Percentiles rank a stretch among this genome's conserved stretches.
phyloP scores from a whole-genome alignment of 768 basidiomycete species.

The Collybiopsis luxurians region DNA sequence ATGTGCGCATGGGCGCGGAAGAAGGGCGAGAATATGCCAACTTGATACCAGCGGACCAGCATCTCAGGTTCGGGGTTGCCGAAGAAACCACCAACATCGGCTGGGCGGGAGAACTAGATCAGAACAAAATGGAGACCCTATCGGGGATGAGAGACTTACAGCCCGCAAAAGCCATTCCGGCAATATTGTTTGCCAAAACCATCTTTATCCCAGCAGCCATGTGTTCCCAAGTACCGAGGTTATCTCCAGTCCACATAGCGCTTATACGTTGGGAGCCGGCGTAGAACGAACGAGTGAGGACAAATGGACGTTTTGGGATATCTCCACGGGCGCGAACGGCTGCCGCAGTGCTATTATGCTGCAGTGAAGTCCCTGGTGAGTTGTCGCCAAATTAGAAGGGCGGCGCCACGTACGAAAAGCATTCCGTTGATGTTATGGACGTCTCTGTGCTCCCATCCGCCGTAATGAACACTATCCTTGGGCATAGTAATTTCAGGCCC shows the following conservation, averaged over 20 bases:
- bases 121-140: no score
- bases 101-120: slow-evolving; percentile 40
- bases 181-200: slow-evolving; percentile 85
- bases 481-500: slow-evolving; percentile 90
- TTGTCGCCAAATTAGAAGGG: no score
- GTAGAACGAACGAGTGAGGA: slow-evolving; percentile 92
- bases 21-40: slow-evolving; percentile 94
- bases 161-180: slow-evolving; percentile 88
- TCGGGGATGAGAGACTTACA: slow-evolving; percentile 60
- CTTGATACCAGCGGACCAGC: slow-evolving; percentile 96
- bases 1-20: slow-evolving; percentile 98
- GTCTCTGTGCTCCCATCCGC: slow-evolving; percentile 98
- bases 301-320: slow-evolving; percentile 84
- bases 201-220: slow-evolving; percentile 93
- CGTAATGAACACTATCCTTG: slow-evolving; percentile 72
- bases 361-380: slow-evolving; percentile 6
- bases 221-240: slow-evolving; percentile 96
- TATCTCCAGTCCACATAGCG: slow-evolving; percentile 99
- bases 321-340: slow-evolving; percentile 76
- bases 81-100: slow-evolving; percentile 99
- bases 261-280: slow-evolving; percentile 95
- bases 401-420: slow-evolving; percentile 71
- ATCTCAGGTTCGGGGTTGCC: slow-evolving; percentile 94
- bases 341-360: slow-evolving; percentile 84
- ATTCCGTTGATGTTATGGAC: slow-evolving; percentile 98